Evolutionary conservation across 441 rosid genomes (phyloP), one percentile per base, ranked within the genome.

Genomic region (Adansonia madagascariensis): DNA sequence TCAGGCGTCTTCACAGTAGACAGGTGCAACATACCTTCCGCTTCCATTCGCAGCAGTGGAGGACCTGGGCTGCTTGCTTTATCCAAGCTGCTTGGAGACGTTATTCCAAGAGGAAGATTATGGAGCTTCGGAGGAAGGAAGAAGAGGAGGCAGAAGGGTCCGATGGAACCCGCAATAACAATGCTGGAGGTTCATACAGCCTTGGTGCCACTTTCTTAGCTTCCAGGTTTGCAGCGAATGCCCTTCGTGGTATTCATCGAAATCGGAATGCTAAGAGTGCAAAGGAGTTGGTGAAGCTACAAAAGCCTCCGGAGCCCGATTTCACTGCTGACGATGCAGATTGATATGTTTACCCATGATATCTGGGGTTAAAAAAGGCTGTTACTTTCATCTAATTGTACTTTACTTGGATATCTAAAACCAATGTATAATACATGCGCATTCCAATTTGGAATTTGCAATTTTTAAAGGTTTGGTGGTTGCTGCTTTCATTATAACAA

Each of bases 61-160:
- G 93, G 89, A 93, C 98, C 12, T 95, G 98, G 99, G 99, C 98
- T 0, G 99, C 99, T 49, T 93, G 97, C 84, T 95, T 95, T 67
- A 92, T 95, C 77, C 98, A 93, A 62, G 98, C 98, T 22, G 98
- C 98, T 1, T 95, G 98, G 98, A 90, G 97, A 0, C 86, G 98
- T 8, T 90, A 95, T 80, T 84, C 89, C 60, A 95, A 88, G 88
- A 89, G 97, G 82, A 95, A 93, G 88, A 91, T 8, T 60, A 75
- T 91, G 88, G 98, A 95, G 84, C 90, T 88, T 56, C 88, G 83
- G 75, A 91, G 92, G 87, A 95, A 95, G 77, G 97, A 94, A 70
- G 92, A 87, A 62, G 89, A 87, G 77, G 88, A 88, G 61, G 96
- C 88, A 61, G 66, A 61, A 61, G 43, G 43, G n/a, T 61, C 68